These are phyloP conservation scores for Dioscorea zingiberensis DNA, from an alignment of 106 monocot species.

Conservation along the genomic window DNA sequence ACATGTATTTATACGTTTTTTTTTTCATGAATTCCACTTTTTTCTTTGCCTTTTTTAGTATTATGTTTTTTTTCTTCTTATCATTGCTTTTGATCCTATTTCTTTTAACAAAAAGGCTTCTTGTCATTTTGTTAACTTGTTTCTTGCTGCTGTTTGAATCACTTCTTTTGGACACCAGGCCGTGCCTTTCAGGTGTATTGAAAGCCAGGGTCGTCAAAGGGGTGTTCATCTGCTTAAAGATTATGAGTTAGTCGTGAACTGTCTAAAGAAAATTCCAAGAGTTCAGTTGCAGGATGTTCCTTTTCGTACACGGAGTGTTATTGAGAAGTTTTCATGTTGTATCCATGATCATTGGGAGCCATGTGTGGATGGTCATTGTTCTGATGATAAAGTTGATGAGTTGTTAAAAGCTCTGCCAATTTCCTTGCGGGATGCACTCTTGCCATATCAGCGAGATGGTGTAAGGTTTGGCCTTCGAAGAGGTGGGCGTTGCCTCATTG, in stretches of 20 bases:
- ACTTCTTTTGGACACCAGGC: conserved; percentile 6
- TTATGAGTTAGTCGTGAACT: conserved; percentile 42
- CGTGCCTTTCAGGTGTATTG: conserved; percentile 25
- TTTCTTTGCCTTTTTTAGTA: conserved; percentile 7
- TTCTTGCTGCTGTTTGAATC: no score
- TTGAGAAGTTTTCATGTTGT: conserved; percentile 50
- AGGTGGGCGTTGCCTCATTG: conserved; percentile 88
- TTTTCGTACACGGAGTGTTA: conserved; percentile 50
- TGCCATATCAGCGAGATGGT: conserved; percentile 94
- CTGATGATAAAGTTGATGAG: conserved; percentile 61
- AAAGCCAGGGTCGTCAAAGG: conserved; percentile 42
- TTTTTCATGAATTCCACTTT: not conserved
- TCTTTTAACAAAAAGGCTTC: no score
- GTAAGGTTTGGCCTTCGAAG: conserved; percentile 74
- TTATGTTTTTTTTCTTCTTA: no score
- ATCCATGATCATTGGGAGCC: conserved; percentile 41
- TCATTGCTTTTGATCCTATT: no score
- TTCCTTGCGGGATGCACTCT: conserved; percentile 41
- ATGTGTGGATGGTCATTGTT: conserved; percentile 41
- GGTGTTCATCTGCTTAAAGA: conserved; percentile 51
- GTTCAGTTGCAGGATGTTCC: conserved; percentile 70
- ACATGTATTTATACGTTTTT: not conserved
- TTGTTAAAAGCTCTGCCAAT: conserved; percentile 49
- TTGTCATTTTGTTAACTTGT: no score
- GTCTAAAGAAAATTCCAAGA: conserved; percentile 48